Percentiles rank a stretch among this genome's conserved stretches.
phyloP scores from a whole-genome alignment of 2,329 filamentous ascomycete genomes.

The Botrytis porri region DNA sequence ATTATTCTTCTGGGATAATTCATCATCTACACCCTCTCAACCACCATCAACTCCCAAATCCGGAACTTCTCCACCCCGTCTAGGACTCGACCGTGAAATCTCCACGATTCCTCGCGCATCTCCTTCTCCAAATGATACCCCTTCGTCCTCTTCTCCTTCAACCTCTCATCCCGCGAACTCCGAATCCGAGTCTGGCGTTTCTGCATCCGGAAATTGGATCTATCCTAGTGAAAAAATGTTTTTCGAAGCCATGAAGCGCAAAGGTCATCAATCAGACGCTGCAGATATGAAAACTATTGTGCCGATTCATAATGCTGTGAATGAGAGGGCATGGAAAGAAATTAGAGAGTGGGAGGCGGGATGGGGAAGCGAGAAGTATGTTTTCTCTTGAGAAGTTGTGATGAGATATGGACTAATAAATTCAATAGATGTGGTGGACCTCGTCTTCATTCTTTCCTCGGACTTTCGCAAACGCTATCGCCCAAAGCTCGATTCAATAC shows the following conservation, averaged over 20 bases:
- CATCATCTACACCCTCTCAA: slow-evolving; percentile 21
- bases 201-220: slow-evolving; percentile 81
- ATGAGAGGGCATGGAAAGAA: slow-evolving; percentile 92
- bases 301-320: slow-evolving; percentile 97
- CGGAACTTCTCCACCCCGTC: slow-evolving; percentile 64
- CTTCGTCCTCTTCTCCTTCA: neutral
- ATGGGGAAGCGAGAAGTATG: slow-evolving; percentile 57
- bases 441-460: slow-evolving; percentile 78
- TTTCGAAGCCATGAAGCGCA: slow-evolving; percentile 93
- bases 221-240: slow-evolving; percentile 98
- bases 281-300: slow-evolving; percentile 88
- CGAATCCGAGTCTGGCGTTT: slow-evolving; percentile 72
- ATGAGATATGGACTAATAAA: neutral
- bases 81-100: slow-evolving; percentile 68
- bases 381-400: slow-evolving; percentile 9
- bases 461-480: slow-evolving; percentile 66
- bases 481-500: slow-evolving; percentile 82
- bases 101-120: slow-evolving; percentile 73
- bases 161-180: slow-evolving; percentile 61
- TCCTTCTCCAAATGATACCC: slow-evolving; percentile 40
- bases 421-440: slow-evolving; percentile 66
- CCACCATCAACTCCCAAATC: slow-evolving; percentile 64
- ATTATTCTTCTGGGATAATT: slow-evolving; percentile 19
- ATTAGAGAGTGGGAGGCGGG: slow-evolving; percentile 86
- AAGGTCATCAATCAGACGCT: slow-evolving; percentile 68